A percentile compares a stretch with the other conserved stretches of the same genome.
Conservation (phyloP, 805 yeast genomes). For the Pichia scutulata region DNA sequence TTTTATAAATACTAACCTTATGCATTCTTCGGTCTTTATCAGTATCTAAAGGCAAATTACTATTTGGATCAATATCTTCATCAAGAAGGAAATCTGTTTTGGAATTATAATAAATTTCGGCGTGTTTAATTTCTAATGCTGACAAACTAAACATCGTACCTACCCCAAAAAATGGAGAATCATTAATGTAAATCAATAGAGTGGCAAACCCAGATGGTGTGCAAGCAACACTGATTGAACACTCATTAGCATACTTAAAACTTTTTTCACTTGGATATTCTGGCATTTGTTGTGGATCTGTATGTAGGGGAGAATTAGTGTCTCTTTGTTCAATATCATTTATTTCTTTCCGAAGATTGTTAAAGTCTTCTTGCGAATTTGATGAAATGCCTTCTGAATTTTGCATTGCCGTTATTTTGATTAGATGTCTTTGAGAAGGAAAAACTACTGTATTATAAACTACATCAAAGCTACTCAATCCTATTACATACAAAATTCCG, state of each 20-base stretch:
- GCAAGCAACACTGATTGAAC: constrained; percentile 10
- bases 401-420: background rate
- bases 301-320: background rate
- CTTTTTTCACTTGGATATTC: constrained; percentile 3
- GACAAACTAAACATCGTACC: constrained; percentile 7
- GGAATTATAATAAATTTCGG: constrained; percentile 12
- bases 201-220: constrained; percentile 14
- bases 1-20: constrained; percentile 10
- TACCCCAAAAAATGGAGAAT: constrained; percentile 14
- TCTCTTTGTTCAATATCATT: background rate
- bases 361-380: background rate
- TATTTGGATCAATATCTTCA: constrained; percentile 6
- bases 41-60: background rate
- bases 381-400: background rate
- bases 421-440: background rate
- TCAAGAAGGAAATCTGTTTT: constrained; percentile 12
- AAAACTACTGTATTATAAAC: too few species aligned
- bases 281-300: background rate
- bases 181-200: constrained; percentile 8
- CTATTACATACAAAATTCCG: background rate
- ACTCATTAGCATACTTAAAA: constrained; percentile 9
- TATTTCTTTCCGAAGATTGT: background rate
- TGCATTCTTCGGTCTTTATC: constrained; percentile 10
- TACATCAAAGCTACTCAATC: too few species aligned
- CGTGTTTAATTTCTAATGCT: constrained; percentile 9